Evolutionary conservation across 805 yeast species (phyloP), one percentile per base, ranked within the genome.

Genomic region (Ogataea sp.): DNA sequence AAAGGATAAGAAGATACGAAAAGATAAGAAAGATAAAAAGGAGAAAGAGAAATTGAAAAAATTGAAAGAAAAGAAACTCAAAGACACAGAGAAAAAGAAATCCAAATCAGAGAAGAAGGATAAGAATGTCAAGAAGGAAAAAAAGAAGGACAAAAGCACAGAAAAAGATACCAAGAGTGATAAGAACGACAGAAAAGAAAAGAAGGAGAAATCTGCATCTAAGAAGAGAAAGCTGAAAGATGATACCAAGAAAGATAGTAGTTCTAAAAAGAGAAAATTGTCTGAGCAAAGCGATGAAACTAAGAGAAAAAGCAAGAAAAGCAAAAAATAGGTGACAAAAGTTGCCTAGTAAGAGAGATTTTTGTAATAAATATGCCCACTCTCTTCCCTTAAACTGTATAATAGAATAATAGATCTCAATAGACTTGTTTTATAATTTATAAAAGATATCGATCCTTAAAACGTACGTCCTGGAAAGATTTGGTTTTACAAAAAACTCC

Each of bases 11-110:
- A 23, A 23, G 11, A 7, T 23, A 23, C 26, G 26, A 23, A 36
- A 36, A 41, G 47, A 47, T 36, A 48, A 42, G 39, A 50, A 52
- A 42, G 49, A 48, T 39, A 49, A 54, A 48, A 49, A 46, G 47
- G 46, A 46, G 49, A 45, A 49, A 43, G 37, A 42, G 44, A 20
- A 43, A 48, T 15, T 7, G 43, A 37, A 41, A 45, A 18, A 43
- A 49, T 13, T 20, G 44, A 39, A 41, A 45, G 28, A 20, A 20
- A 38, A 51, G 44, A 50, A 48, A 38, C 47, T 47, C 27, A 46
- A 48, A 39, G 43, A 46, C n/a, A n/a, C n/a, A n/a, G n/a, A n/a
- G n/a, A n/a, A n/a, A n/a, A n/a, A n/a, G n/a, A n/a, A n/a, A n/a
- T n/a, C n/a, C n/a, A n/a, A n/a, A n/a, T n/a, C n/a, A 34, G 47